phyloP scores from a whole-genome alignment of 352 stramenopile species.

The Globisporangium paroecandrum region DNA sequence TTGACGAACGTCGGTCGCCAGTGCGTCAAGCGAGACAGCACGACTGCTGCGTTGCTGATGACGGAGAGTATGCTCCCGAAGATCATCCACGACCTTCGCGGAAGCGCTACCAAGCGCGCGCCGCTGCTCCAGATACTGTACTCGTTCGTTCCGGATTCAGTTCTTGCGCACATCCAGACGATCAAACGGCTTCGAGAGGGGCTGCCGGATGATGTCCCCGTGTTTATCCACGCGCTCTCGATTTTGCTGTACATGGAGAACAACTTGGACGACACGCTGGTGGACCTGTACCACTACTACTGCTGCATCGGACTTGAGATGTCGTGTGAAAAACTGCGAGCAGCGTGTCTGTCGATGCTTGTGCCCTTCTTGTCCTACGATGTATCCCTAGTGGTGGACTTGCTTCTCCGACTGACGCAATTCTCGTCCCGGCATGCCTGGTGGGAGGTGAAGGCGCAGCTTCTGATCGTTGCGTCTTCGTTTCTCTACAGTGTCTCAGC shows the following conservation, averaged over 20 bases:
- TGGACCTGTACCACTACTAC: conserved; percentile 88
- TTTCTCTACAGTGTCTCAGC: conserved; percentile 40
- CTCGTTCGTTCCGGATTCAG: conserved; percentile 48
- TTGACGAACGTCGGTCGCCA: conserved; percentile 42
- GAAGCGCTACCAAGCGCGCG: conserved; percentile 37
- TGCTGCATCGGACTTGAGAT: conserved; percentile 78
- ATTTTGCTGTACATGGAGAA: conserved; percentile 72
- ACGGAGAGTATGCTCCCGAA: conserved; percentile 55
- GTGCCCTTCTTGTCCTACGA: conserved; percentile 47
- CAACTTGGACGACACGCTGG: conserved; percentile 62
- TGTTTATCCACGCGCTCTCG: conserved; percentile 74
- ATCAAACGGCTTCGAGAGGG: conserved; percentile 76
- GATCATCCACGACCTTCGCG: conserved; percentile 28
- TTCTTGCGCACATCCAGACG: conserved; percentile 61
- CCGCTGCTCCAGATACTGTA: conserved; percentile 58
- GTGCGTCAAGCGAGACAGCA: conserved; percentile 42
- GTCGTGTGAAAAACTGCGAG: conserved; percentile 70
- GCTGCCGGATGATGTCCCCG: conserved; percentile 50
- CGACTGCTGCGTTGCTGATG: conserved; percentile 43
- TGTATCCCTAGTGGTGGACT: conserved; percentile 38
- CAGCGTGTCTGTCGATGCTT: conserved; percentile 78
- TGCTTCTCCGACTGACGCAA: conserved; percentile 63
- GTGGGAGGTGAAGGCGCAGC: conserved; percentile 86
- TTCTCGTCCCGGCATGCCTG: conserved; percentile 60
- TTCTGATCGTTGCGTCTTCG: conserved; percentile 60